A percentile compares a stretch with the other conserved stretches of the same genome.
phyloP scores from a whole-genome alignment of 164 flowering plant species.

The Nymphaea colorata region DNA sequence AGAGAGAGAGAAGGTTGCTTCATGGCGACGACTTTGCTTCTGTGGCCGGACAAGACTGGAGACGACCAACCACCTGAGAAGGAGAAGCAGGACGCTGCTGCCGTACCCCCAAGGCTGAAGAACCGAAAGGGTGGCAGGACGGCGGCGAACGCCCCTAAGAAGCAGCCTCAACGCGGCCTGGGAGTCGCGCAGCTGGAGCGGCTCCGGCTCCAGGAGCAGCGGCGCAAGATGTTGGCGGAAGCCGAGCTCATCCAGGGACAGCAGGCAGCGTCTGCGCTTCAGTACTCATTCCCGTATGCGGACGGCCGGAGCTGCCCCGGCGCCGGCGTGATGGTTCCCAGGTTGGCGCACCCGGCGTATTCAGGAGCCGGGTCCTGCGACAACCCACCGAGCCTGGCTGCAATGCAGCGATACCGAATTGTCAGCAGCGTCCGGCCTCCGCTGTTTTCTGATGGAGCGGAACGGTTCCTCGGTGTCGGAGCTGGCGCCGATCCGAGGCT shows the following conservation, averaged over 20 bases:
- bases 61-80: background rate
- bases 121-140: constrained; percentile 1
- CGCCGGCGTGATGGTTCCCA: background rate
- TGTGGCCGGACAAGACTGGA: background rate
- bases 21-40: background rate
- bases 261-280: background rate
- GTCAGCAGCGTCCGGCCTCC: background rate
- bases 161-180: constrained; percentile 46
- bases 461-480: background rate
- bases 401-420: background rate
- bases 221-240: constrained; percentile 20
- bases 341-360: background rate
- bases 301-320: background rate
- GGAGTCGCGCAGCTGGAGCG: constrained; percentile 66
- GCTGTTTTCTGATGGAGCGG: background rate
- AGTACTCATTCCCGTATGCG: background rate
- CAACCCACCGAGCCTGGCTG: background rate
- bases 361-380: constrained; percentile 1
- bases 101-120: constrained; percentile 4
- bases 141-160: constrained; percentile 13
- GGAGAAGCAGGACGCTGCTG: background rate
- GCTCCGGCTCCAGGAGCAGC: constrained; percentile 28
- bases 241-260: background rate
- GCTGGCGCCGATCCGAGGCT: background rate
- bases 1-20: background rate